Base-by-base conservation (phyloP, 805 yeast genomes). In the Metschnikowia reukaufii region DNA sequence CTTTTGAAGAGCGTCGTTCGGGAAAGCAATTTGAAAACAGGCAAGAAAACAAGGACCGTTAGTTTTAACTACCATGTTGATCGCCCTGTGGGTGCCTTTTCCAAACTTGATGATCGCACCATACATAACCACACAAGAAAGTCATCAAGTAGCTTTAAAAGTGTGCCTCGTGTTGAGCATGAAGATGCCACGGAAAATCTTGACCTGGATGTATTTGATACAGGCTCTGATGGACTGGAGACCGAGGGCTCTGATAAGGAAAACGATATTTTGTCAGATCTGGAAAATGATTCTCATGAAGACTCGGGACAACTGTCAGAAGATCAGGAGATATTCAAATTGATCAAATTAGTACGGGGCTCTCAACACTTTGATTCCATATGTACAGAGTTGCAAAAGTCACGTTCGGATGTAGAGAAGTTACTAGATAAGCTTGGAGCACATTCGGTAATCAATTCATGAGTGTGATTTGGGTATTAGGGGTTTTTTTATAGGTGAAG, bases 301-400 rank as follows among this genome's bases (percentile, higher is more conserved):
- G 31, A 6, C 3, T 13, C 33, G 34, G 41, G n/a, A 19, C 42
- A 10, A 55, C 39, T 25, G 44, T 31, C 35, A 13, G 42, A 42
- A 42, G 48, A 19, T 54, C 60, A 29, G 52, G 56, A 30, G 72
- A 73, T 31, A 63, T 48, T 62, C 4, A 62, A 62, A 10, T 56
- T 82, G 38, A 50, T 79, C 2, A 74, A 73, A 49, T 64, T 79
- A 12, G 54, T 84, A 23, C 73, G 74, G 47, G 76, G 78, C 17
- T 74, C 74, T 19, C 83, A 78, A 42, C 77, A 76, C 51, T 72
- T 83, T 52, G 92, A 85, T 57, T 71, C 78, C 4, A 82, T 88
- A 2, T 84, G 92, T 58, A 87, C 92, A 0, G 85, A 81, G 48
- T 67, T 88, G 56, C 78, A 75, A 39, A 74, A 74, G 57, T 74